Evolutionary conservation across 805 yeast species (phyloP), one percentile per base, ranked within the genome.

Genomic region (Candida sithepensis): DNA sequence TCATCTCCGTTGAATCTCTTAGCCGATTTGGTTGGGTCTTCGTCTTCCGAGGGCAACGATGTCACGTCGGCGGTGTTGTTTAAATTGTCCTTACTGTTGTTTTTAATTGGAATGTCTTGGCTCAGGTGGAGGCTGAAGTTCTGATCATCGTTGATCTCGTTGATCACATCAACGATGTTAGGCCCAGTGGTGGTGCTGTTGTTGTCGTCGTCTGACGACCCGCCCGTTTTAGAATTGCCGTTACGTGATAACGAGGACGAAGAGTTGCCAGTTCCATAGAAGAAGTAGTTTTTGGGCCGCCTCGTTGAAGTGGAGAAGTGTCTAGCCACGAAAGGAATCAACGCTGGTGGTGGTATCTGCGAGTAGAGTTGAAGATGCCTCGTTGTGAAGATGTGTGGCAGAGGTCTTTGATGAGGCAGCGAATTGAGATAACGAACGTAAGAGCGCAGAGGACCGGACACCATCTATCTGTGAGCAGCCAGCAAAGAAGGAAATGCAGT

Each of bases 61-160:
- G n/a, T n/a, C n/a, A n/a, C n/a, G n/a, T n/a, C n/a, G n/a, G n/a
- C n/a, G n/a, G n/a, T n/a, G n/a, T n/a, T n/a, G n/a, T n/a, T n/a
- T n/a, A n/a, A n/a, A n/a, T n/a, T n/a, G n/a, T n/a, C 6, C 28
- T 24, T 24, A 10, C 28, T 24, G 28, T 34, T 34, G 20, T 16
- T 34, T 3, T 16, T 34, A 10, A 16, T 18, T 5, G 38, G 30
- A 19, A 22, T 39, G 9, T 22, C 41, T 41, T 47, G 32, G 32
- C 47, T 49, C 19, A 55, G 24, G 34, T 55, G 52, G 19, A 51
- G 39, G 19, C 45, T 42, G 43, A 54, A 53, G 30, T 48, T 52
- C n/a, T 55, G 53, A 45, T 59, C 66, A 38, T 59, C 57, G 48
- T 60, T 63, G 18, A 64, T 58, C 44, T 60, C 62, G 22, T 57